Base-by-base conservation (phyloP, 257 asterid species). In the Solanum paucissectum region DNA sequence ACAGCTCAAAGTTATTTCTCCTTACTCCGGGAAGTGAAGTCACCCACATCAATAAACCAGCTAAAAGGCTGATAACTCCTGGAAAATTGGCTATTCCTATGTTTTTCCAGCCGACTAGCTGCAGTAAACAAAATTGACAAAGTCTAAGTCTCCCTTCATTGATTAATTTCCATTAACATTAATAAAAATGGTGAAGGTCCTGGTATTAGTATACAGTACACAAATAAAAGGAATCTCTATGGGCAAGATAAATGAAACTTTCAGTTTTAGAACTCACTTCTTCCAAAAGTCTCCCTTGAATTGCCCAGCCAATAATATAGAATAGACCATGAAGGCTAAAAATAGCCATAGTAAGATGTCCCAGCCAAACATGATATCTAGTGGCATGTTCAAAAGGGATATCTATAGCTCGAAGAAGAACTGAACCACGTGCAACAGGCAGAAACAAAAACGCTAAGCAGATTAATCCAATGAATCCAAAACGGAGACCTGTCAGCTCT, bases 341-440 rank as follows among this genome's bases (percentile, higher is more conserved):
- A 60, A 95, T 89, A 29, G 87, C 12, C 99, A 96, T 95, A 2
- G 99, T 96, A 14, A 95, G 95, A 88, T 96, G 99, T 84, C 99
- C 99, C 76, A 96, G 87, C 99, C 99, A 96, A 86, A 95, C 98
- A 90, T 96, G 99, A 87, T 96, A 96, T 88, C 94, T 88, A 5
- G 98, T 92, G 21, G 96, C 99, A 32, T 96, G 98, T 89, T 96
- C 99, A 83, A 95, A 96, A 6, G 99, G 99, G 79, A 96, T 94
- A 71, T 94, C 96, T 83, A 94, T 87, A 12, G 91, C 94, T 32
- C 95, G 94, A 55, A 96, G 95, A 88, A 96, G 98, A 90, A 94
- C 82, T 1, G 98, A 95, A 21, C 99, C 99, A 33, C 98, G 90
- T 77, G 98, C 91, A 52, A 95, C 71, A 0, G 98, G 99, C 21